phyloP scores from a whole-genome alignment of 768 basidiomycete genomes.

The Termitomyces sp. region DNA sequence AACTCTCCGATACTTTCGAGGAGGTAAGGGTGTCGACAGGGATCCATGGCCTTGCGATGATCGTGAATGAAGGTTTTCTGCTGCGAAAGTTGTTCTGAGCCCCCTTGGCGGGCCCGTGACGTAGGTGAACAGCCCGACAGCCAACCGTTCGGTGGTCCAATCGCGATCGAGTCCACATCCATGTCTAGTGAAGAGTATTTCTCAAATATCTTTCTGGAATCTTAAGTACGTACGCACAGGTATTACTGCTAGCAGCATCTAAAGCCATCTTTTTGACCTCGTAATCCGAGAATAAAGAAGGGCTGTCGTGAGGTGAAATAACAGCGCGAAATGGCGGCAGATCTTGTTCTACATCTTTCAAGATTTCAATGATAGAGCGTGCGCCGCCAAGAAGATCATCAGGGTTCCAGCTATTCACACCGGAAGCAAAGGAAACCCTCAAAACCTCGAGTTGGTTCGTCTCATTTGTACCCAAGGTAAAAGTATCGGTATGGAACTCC shows the following conservation, averaged over 20 bases:
- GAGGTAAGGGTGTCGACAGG: slow-evolving; percentile 32
- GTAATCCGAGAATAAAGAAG: slow-evolving; percentile 24
- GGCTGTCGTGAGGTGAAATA: slow-evolving; percentile 32
- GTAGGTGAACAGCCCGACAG: slow-evolving; percentile 23
- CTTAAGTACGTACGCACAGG: slow-evolving; percentile 10
- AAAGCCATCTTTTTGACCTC: slow-evolving; percentile 16
- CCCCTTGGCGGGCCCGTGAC: slow-evolving; percentile 23
- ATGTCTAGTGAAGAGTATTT: slow-evolving; percentile 12
- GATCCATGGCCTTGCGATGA: slow-evolving; percentile 35
- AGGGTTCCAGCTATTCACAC: slow-evolving; percentile 13
- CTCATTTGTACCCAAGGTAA: slow-evolving; percentile 31
- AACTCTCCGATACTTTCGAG: slow-evolving; percentile 38
- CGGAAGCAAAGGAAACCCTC: slow-evolving; percentile 13
- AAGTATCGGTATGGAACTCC: slow-evolving; percentile 30
- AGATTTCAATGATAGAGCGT: slow-evolving; percentile 20
- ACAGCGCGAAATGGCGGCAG: slow-evolving; percentile 37
- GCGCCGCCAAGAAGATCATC: slow-evolving; percentile 19
- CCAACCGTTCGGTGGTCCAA: slow-evolving; percentile 16
- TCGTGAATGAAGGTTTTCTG: slow-evolving; percentile 35
- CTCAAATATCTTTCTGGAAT: not conserved
- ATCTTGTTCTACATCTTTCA: slow-evolving; percentile 27
- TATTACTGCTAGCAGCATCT: slow-evolving; percentile 11
- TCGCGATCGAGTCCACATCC: slow-evolving; percentile 10
- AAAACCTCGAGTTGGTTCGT: slow-evolving; percentile 13
- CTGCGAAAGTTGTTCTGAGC: slow-evolving; percentile 7